phyloP scores from a whole-genome alignment of 805 yeast genomes.

The Zygosaccharomyces lentus region DNA sequence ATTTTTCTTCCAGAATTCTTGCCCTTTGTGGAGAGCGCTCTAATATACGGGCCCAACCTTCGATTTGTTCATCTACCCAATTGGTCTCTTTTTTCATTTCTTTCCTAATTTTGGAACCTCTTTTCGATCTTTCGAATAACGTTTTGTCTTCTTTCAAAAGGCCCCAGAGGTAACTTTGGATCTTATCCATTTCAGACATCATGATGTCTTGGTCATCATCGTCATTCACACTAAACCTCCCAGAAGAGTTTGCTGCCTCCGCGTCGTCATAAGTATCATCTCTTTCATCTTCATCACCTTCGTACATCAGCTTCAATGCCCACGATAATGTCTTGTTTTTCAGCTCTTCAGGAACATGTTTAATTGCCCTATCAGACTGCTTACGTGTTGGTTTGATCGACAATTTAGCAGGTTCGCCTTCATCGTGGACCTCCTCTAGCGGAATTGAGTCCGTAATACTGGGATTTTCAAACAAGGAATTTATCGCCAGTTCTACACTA shows the following conservation, averaged over 20 bases:
- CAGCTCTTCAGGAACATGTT: constrained; percentile 43
- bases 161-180: constrained; percentile 55
- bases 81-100: constrained; percentile 48
- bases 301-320: constrained; percentile 61
- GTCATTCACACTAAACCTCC: constrained; percentile 10
- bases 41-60: constrained; percentile 86
- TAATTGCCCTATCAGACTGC: background rate
- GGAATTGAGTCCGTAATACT: constrained; percentile 34
- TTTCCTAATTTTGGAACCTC: constrained; percentile 51
- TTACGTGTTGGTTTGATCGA: constrained; percentile 5
- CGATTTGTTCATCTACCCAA: constrained; percentile 89
- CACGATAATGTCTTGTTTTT: constrained; percentile 54
- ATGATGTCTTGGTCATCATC: constrained; percentile 15
- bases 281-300: constrained; percentile 78
- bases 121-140: constrained; percentile 43
- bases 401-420: constrained; percentile 12
- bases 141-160: constrained; percentile 48
- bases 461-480: constrained; percentile 61
- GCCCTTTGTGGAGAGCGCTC: constrained; percentile 60
- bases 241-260: constrained; percentile 28
- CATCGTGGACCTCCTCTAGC: constrained; percentile 12
- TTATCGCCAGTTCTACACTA: constrained; percentile 55
- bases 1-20: constrained; percentile 58
- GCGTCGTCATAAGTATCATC: constrained; percentile 72
- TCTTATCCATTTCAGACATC: constrained; percentile 37